A percentile compares a stretch with the other conserved stretches of the same genome.
These are phyloP conservation scores for Platanthera guangdongensis DNA, from an alignment of 106 monocot species.

Conservation along the genomic window DNA sequence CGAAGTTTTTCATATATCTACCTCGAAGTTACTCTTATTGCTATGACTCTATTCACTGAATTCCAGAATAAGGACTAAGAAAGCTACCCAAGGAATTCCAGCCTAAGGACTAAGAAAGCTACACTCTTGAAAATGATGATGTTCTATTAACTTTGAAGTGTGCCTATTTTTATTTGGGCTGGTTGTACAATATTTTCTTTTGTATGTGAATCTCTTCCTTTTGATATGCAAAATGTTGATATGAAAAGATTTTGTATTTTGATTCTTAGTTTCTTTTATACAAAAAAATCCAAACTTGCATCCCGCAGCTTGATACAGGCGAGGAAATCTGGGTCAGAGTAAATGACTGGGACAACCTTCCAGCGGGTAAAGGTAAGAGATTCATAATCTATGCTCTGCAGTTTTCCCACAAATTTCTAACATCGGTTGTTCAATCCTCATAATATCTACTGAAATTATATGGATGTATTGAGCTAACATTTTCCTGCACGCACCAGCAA, in stretches of 20 bases:
- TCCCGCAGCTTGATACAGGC: conserved; percentile 20
- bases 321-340: conserved; percentile 21
- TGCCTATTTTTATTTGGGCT: neutral
- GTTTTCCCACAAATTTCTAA: neutral
- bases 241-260: neutral
- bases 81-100: too few relatives aligned
- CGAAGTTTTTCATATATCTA: neutral
- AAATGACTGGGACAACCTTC: conserved; percentile 22
- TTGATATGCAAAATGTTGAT: neutral
- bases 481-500: too few relatives aligned
- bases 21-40: neutral
- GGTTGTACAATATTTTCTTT: neutral
- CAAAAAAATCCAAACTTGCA: neutral
- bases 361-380: conserved; percentile 6
- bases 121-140: too few relatives aligned
- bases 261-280: neutral
- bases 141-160: neutral
- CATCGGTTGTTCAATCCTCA: neutral
- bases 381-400: neutral
- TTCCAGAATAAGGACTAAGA: neutral
- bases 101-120: too few relatives aligned
- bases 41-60: neutral
- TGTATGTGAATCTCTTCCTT: neutral
- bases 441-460: neutral
- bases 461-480: neutral